Percentiles rank a stretch among this genome's conserved stretches.
These are phyloP conservation scores for Plectosphaerella sp. DNA, from an alignment of 2,329 filamentous ascomycete species.

Conservation along the genomic window DNA sequence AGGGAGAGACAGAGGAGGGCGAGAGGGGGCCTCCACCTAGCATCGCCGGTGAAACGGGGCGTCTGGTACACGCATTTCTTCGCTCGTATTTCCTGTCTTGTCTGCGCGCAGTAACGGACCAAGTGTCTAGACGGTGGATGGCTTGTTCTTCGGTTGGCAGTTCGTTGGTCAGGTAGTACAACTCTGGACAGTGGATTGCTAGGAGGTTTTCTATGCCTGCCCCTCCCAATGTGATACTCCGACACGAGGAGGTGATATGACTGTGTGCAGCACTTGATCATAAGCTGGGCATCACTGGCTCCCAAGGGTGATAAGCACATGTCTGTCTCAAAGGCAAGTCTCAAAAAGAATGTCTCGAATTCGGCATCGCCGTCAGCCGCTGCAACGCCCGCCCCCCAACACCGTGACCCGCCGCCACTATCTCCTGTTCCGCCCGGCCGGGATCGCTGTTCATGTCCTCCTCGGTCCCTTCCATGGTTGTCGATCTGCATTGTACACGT, in stretches of 20 bases:
- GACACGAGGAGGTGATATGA: too few relatives aligned
- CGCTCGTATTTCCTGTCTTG: not conserved
- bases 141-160: not conserved
- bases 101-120: not conserved
- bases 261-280: too few relatives aligned
- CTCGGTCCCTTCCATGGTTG: not conserved
- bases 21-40: not conserved
- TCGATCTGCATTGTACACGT: not conserved
- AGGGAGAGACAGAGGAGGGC: too few relatives aligned
- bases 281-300: too few relatives aligned
- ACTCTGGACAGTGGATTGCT: not conserved
- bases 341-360: constrained; percentile 4
- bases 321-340: too few relatives aligned
- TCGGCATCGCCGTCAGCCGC: constrained; percentile 1
- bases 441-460: not conserved
- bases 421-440: not conserved
- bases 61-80: not conserved
- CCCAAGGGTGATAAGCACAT: too few relatives aligned
- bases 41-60: not conserved
- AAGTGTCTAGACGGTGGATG: not conserved
- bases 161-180: not conserved
- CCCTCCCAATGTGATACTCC: not conserved
- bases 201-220: not conserved
- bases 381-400: not conserved
- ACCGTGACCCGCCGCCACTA: not conserved